Conservation (phyloP, 2,329 filamentous ascomycete species). For the Aspergillus sp. region DNA sequence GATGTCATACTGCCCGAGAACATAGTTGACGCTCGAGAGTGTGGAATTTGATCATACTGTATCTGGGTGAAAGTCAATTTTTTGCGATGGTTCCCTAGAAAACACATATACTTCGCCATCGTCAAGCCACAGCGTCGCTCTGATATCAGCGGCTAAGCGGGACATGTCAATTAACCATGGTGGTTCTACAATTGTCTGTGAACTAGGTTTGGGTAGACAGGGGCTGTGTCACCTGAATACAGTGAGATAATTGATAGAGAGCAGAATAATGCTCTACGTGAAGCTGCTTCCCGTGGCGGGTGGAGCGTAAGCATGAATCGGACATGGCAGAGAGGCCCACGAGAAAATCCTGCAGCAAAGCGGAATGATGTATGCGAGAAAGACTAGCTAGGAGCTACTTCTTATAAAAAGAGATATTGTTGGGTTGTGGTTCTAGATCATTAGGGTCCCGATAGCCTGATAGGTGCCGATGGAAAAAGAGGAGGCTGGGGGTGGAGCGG, state of each 20-base stretch:
- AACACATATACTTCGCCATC: neutral
- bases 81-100: neutral
- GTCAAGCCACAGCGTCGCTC: neutral
- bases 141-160: neutral
- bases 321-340: neutral
- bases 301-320: neutral
- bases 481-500: constrained; percentile 19
- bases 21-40: neutral
- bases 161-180: neutral
- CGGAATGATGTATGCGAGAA: neutral
- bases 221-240: neutral
- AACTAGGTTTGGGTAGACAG: neutral
- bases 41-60: neutral
- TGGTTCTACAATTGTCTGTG: neutral
- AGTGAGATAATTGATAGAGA: neutral
- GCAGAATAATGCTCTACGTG: neutral
- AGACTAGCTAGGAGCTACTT: neutral
- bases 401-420: neutral
- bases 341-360: neutral
- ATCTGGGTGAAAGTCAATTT: neutral
- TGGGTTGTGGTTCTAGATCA: neutral
- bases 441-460: neutral
- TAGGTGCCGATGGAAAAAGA: constrained; percentile 5
- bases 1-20: neutral
- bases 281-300: neutral